Base-by-base conservation (phyloP, 176 grass and related monocot genomes). In the Cymbopogon citratus region DNA sequence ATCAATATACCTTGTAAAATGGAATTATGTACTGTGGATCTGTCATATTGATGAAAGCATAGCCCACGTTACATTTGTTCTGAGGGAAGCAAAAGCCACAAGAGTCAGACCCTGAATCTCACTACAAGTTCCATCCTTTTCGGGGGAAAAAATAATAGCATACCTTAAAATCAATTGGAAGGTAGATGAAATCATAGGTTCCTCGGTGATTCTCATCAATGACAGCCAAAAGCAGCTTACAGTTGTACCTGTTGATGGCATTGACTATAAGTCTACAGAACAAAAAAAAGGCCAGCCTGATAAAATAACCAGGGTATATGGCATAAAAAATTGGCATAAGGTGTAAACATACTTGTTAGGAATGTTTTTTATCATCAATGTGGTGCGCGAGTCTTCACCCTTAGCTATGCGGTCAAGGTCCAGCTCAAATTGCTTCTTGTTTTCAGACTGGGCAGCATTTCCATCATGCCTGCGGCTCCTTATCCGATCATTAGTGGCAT, bases 141-240 rank as follows among this genome's bases (percentile, higher is more conserved):
- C 18, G 9, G 21, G 12, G 23, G 23, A 1, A 36, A 63, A 63
- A 74, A 36, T 3, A 63, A 33, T 33, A 38, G 40, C 25, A 49
- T 77, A 95, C 96, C 96, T 98, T 98, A 85, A 98, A 98, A 77
- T 98, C 96, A 75, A 98, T 98, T 9, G 96, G 96, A 73, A 98
- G 90, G 75, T 98, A 98, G 86, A 98, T 90, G 79, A 98, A 98
- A 85, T 98, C 96, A 69, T 98, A 98, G n/a, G 92, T 98, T 76
- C 96, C 92, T 66, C 62, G 87, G 80, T 98, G 96, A 79, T 93
- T 93, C 83, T 98, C 95, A 66, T 98, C 92, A 84, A 98, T 95
- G 25, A 91, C 91, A 43, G 88, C 87, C 74, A 98, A 87, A 84
- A 98, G 90, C 83, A 98, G 92, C 57, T 95, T 92, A 67, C 87